Evolutionary conservation across 2,329 filamentous ascomycete species (phyloP), one percentile per base, ranked within the genome.

Genomic region (Mollisiaceae sp.): DNA sequence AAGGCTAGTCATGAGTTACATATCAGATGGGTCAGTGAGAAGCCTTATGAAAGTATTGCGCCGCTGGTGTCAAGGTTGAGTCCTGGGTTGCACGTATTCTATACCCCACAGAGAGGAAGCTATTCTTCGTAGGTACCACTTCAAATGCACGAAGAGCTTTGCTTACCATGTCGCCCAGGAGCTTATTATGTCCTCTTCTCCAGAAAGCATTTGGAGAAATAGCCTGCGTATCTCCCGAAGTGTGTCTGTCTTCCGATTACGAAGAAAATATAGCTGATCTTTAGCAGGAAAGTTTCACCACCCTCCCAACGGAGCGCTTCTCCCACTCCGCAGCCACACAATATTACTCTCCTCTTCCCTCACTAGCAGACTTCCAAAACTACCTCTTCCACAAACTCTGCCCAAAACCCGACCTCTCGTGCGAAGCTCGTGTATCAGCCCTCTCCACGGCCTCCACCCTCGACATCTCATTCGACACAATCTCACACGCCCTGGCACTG

Each of bases 51-150:
- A 45, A 81, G 85, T 1, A 80, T 89, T 54, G 83, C 89, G 45
- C 94, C 94, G 1, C 90, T 95, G 73, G 81, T 86, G 52, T 93
- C 93, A 60, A 86, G 91, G 65, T 78, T 93, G 15, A 88, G 92
- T 1, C 89, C 94, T 0, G 94, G 94, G 2, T 80, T 98, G 24
- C 93, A 97, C 80, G 81, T 93, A 32, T 91, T 91, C 72, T 93
- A 89, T 75, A 91, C 90, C 0, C 90, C 91, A 35, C 71, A 70
- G 65, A 70, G 67, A 39, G 69, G 67, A 38, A 69, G 62, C 32
- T 66, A 65, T 54, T 65, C 63, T 32, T 71, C 70, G 72, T 72
- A 69, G 36, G 68, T 69, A 35, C 22, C 14, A 24, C 24, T n/a
- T 32, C 9, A 5, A 8, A 15, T 20, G 8, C 8, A 52, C 56